Base-by-base conservation (phyloP, 176 grass and related monocot genomes). In the Aegilops speltoides region DNA sequence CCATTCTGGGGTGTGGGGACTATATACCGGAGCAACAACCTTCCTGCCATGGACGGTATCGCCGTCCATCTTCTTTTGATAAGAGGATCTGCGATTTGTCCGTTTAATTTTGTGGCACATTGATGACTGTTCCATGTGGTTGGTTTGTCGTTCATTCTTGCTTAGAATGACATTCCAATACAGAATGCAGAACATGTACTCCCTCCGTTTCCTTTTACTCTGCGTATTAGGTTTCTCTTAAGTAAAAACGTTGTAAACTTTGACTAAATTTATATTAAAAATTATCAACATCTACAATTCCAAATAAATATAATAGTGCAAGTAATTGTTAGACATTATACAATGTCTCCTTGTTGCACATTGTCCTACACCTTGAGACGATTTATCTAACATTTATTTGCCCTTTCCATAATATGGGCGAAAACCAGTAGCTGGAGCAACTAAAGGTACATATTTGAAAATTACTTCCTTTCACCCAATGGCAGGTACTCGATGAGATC, bases 401-500 rank as follows among this genome's bases (percentile, higher is more conserved):
- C 63, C 26, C 52, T 54, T 54, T 19, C 50, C 50, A 59, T 81
- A 32, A 26, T 68, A 75, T 76, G 14, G 11, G 66, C 7, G 24
- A 48, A 73, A 37, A 78, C 3, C 26, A 20, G 34, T 26, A 62
- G 45, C 16, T 59, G 3, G 36, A 34, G 26, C 1, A 88, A 33
- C 40, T 25, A 20, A 24, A 50, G 11, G 31, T 33, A 48, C 45
- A 48, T 48, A 20, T 20, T 80, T 69, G 62, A 4, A 17, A 31
- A 10, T 26, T 41, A 16, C 8, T 41, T 80, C 22, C 8, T 63
- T 80, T 37, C 38, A 41, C 12, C 17, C 10, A 50, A 69, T 70
- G 31, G 43, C 70, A 97, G 95, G 89, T 95, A 54, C 95, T 97
- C 28, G 76, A 73, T 74, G 93, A 97, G 50, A 91, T 98, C 54